Percentiles rank a stretch among this genome's conserved stretches.
Conservation (phyloP, 176 grass and related monocot species). For the Raddia distichophylla region DNA sequence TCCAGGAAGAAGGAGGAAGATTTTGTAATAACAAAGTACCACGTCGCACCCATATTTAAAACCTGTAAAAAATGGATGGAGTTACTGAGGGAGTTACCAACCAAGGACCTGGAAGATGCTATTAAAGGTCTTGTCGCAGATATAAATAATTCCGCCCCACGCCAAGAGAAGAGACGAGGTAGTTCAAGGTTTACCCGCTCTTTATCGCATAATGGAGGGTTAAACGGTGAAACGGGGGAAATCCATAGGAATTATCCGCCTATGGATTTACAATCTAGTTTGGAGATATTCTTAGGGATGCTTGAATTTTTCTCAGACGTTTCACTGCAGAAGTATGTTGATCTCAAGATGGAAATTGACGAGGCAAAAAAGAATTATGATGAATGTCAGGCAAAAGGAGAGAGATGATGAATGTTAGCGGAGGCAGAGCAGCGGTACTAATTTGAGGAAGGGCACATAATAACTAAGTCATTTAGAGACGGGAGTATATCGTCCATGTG, state of each 20-base stretch:
- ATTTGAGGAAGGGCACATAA: constrained; percentile 34
- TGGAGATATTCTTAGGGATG: constrained; percentile 63
- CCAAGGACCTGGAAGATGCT: constrained; percentile 54
- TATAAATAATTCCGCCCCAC: constrained; percentile 56
- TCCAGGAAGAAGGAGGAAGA: constrained; percentile 46
- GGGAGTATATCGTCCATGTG: constrained; percentile 32
- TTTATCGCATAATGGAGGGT: constrained; percentile 45
- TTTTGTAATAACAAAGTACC: constrained; percentile 39
- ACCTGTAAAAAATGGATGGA: constrained; percentile 79
- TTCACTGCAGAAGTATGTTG: constrained; percentile 56
- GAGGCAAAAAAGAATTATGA: constrained; percentile 46
- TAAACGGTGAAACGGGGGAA: constrained; percentile 33
- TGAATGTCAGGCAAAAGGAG: constrained; percentile 1
- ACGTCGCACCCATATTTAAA: constrained; percentile 76
- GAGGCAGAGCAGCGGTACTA: constrained; percentile 26
- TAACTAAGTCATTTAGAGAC: constrained; percentile 35
- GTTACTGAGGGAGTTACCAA: constrained; percentile 47
- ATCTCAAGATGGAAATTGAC: constrained; percentile 48
- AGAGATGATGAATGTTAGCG: not conserved
- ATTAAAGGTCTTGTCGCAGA: constrained; percentile 64
- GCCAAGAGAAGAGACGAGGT: constrained; percentile 64
- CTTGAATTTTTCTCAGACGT: constrained; percentile 55
- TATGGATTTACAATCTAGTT: constrained; percentile 66
- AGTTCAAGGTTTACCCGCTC: constrained; percentile 60
- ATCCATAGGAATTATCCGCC: constrained; percentile 40